Evolutionary conservation across 352 stramenopile species (phyloP).

Genomic region (Globisporangium nagaii): DNA sequence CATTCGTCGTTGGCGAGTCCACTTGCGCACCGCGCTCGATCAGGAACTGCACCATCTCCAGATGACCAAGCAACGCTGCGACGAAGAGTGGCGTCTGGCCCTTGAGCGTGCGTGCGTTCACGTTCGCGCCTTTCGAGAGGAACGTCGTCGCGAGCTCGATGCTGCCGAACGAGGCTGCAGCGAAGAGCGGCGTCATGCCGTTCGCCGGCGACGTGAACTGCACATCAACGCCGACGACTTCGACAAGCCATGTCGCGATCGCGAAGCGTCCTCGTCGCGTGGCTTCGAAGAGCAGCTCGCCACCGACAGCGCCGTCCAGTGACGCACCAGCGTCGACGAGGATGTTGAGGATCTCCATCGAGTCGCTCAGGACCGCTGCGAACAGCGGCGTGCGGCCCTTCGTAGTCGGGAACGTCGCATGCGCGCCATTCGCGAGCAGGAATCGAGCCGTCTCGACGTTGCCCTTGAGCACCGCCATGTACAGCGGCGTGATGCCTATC

Average conservation of each 20-base stretch:
- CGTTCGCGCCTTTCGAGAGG: background rate
- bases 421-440: background rate
- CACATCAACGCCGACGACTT: background rate
- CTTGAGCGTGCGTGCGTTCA: slow-evolving; percentile 1
- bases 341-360: slow-evolving; percentile 1
- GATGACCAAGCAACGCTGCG: background rate
- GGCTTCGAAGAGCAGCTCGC: slow-evolving; percentile 8
- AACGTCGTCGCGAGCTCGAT: slow-evolving; percentile 5
- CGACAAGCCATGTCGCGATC: slow-evolving; percentile 5
- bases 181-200: slow-evolving; percentile 9
- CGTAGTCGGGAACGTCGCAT: background rate
- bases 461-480: slow-evolving; percentile 9
- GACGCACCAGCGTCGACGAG: slow-evolving; percentile 2
- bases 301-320: background rate
- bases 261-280: slow-evolving; percentile 4
- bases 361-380: slow-evolving; percentile 1
- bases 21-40: background rate
- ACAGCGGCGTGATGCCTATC: slow-evolving; percentile 7
- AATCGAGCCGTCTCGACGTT: background rate
- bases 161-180: slow-evolving; percentile 5
- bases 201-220: background rate
- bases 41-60: slow-evolving; percentile 5
- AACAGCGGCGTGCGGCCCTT: slow-evolving; percentile 4
- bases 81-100: slow-evolving; percentile 7
- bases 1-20: background rate